A percentile compares a stretch with the other conserved stretches of the same genome.
Conservation (phyloP, 257 asterid species). For the Apocynum venetum region DNA sequence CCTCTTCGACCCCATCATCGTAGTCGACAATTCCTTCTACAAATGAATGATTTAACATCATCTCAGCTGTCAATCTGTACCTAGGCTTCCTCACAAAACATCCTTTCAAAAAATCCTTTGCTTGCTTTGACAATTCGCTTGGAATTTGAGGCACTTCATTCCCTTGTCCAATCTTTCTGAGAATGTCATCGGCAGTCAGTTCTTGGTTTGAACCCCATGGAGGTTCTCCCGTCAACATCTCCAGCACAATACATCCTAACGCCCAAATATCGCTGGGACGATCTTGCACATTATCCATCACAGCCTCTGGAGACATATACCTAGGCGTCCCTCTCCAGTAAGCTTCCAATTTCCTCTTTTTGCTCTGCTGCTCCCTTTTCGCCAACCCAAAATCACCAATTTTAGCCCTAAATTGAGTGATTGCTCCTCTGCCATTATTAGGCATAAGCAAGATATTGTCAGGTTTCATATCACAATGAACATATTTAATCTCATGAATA, state of each 20-base stretch:
- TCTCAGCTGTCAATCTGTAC: conserved; percentile 73
- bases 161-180: conserved; percentile 48
- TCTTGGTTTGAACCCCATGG: conserved; percentile 45
- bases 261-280: conserved; percentile 83
- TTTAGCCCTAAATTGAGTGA: conserved; percentile 46
- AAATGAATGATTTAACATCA: conserved; percentile 66
- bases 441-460: conserved; percentile 66
- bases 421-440: conserved; percentile 11
- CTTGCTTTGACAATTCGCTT: conserved; percentile 50
- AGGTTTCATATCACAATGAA: conserved; percentile 93
- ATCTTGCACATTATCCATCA: conserved; percentile 58
- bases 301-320: conserved; percentile 79
- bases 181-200: conserved; percentile 40
- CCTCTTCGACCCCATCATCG: conserved; percentile 33
- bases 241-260: conserved; percentile 72
- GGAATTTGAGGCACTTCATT: conserved; percentile 57
- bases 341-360: conserved; percentile 68
- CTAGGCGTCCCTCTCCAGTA: conserved; percentile 83
- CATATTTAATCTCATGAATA: conserved; percentile 61
- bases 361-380: conserved; percentile 53
- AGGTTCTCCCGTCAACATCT: conserved; percentile 77
- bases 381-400: conserved; percentile 89
- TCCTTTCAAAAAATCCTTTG: conserved; percentile 63
- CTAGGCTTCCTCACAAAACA: conserved; percentile 71
- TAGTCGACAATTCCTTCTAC: conserved; percentile 38